These are phyloP conservation scores for Phlebiopsis flavidoalba DNA, from an alignment of 768 basidiomycete genomes.

Conservation along the genomic window DNA sequence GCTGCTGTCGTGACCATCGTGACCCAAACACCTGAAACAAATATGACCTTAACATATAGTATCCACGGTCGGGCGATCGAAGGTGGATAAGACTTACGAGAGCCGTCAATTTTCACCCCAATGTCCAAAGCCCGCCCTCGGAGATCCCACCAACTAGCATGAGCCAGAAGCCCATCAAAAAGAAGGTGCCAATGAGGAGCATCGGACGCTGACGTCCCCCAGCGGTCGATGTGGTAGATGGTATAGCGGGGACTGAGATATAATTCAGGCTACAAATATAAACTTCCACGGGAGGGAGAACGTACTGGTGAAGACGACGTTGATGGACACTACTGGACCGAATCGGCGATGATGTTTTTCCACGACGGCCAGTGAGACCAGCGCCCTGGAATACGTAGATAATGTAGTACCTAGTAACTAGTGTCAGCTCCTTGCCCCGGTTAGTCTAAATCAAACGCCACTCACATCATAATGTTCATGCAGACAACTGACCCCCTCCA, in stretches of 20 bases:
- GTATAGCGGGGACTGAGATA: conserved; percentile 37
- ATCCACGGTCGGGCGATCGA: no score
- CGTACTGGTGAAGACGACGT: conserved; percentile 30
- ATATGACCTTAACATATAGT: neutral
- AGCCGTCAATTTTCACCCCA: conserved; percentile 47
- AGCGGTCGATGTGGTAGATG: conserved; percentile 67
- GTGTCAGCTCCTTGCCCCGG: neutral
- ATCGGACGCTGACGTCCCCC: conserved; percentile 80
- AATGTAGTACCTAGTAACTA: conserved; percentile 41
- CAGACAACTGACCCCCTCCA: conserved; percentile 74
- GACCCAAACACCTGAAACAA: conserved; percentile 43
- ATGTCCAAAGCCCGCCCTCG: conserved; percentile 60
- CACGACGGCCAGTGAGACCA: conserved; percentile 69
- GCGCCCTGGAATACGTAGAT: conserved; percentile 75
- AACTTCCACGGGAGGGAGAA: conserved; percentile 9
- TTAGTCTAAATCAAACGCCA: conserved; percentile 4
- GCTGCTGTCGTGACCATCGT: conserved; percentile 43
- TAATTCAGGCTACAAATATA: neutral
- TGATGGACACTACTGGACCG: conserved; percentile 52
- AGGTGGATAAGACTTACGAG: conserved; percentile 22
- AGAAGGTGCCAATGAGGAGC: conserved; percentile 55
- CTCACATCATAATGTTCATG: conserved; percentile 80
- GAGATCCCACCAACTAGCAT: conserved; percentile 72
- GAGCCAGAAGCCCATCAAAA: conserved; percentile 77
- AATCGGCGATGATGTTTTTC: conserved; percentile 74